Percentiles rank a stretch among this genome's conserved stretches.
phyloP scores from a whole-genome alignment of 2,329 filamentous ascomycete species.

The Diaporthe sp. region DNA sequence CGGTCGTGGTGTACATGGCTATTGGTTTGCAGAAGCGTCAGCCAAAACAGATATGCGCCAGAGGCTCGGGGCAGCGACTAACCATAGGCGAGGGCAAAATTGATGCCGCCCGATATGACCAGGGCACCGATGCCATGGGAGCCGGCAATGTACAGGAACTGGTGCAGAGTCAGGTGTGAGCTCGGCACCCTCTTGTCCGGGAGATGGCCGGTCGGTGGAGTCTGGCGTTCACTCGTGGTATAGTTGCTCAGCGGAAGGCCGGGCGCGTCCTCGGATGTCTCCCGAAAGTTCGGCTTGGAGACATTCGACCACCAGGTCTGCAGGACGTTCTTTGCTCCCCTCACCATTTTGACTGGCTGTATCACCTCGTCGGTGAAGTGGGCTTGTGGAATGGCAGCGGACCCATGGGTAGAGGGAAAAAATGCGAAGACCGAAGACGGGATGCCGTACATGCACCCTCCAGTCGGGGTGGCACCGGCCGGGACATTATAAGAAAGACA shows the following conservation, averaged over 20 bases:
- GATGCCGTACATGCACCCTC: neutral
- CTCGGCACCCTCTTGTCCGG: conserved; percentile 51
- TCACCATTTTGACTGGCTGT: conserved; percentile 21
- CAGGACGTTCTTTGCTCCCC: conserved; percentile 24
- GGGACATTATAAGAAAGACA: conserved; percentile 1
- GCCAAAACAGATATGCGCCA: neutral
- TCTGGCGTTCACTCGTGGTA: conserved; percentile 15
- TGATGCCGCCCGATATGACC: conserved; percentile 64
- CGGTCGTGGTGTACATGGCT: conserved; percentile 63
- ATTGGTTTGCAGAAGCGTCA: conserved; percentile 43
- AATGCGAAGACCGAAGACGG: conserved; percentile 6
- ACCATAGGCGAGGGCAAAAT: conserved; percentile 68
- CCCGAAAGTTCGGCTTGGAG: conserved; percentile 31
- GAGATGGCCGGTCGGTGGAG: neutral
- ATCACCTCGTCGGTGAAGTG: conserved; percentile 18
- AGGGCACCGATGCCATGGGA: conserved; percentile 63
- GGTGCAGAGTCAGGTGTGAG: conserved; percentile 56
- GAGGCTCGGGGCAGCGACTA: conserved; percentile 38
- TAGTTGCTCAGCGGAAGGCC: conserved; percentile 29
- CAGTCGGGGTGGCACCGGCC: neutral
- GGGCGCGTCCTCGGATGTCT: conserved; percentile 20
- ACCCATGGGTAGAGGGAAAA: conserved; percentile 16
- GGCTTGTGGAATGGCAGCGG: neutral
- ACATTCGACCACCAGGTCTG: conserved; percentile 34
- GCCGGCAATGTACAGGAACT: conserved; percentile 64